Conservation (phyloP, 2,329 filamentous ascomycete genomes). For the Microthyrium microscopicum region DNA sequence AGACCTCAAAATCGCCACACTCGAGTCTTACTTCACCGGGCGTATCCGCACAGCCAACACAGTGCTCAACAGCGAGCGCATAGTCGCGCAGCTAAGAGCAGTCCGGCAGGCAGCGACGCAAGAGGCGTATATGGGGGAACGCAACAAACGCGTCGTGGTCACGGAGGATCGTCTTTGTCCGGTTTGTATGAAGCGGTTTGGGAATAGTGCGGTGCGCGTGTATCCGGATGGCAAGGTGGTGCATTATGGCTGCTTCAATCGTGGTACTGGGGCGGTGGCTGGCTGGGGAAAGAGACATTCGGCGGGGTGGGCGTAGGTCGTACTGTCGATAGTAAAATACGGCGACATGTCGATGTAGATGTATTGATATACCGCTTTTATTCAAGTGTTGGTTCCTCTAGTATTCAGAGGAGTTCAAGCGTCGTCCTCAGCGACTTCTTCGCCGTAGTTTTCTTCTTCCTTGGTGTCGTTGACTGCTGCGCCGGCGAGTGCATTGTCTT, state of each 20-base stretch:
- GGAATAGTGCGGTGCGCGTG: slow-evolving; percentile 79
- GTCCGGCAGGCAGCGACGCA: slow-evolving; percentile 67
- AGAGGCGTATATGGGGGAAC: slow-evolving; percentile 49
- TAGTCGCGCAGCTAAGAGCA: slow-evolving; percentile 60
- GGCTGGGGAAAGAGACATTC: neutral
- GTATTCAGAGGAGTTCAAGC: too few relatives aligned
- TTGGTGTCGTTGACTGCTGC: slow-evolving; percentile 19
- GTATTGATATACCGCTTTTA: too few relatives aligned
- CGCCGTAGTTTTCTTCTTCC: slow-evolving; percentile 65
- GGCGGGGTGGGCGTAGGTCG: too few relatives aligned
- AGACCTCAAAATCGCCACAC: slow-evolving; percentile 56
- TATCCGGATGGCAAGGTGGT: slow-evolving; percentile 49
- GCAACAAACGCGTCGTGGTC: slow-evolving; percentile 58
- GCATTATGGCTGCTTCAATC: slow-evolving; percentile 31
- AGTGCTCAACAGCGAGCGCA: slow-evolving; percentile 60
- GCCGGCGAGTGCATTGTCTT: slow-evolving; percentile 38
- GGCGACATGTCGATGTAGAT: too few relatives aligned
- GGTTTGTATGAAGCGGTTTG: slow-evolving; percentile 84
- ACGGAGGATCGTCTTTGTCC: slow-evolving; percentile 79
- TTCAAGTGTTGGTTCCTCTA: too few relatives aligned
- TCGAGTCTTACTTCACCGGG: slow-evolving; percentile 83
- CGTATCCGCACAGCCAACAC: slow-evolving; percentile 77
- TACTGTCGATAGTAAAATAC: too few relatives aligned
- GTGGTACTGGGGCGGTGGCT: slow-evolving; percentile 10
- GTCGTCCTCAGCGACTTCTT: slow-evolving; percentile 58